Conservation (phyloP, 2,329 filamentous ascomycete species). For the Aquanectria penicillioides region DNA sequence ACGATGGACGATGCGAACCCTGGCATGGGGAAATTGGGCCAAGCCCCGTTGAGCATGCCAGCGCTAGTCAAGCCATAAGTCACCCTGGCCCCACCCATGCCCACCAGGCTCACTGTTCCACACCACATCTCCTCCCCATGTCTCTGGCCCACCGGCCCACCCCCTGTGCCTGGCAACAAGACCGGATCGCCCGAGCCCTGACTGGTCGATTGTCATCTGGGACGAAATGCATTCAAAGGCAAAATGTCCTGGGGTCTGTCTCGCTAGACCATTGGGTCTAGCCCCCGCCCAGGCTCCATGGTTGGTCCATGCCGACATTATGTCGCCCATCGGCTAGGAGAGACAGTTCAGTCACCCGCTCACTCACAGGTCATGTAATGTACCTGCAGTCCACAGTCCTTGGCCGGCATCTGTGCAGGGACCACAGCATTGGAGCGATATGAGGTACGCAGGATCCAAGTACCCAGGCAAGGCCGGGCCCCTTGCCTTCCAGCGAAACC, state of each 20-base stretch:
- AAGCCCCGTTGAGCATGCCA: constrained; percentile 23
- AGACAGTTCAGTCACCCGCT: background rate
- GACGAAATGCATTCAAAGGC: constrained; percentile 19
- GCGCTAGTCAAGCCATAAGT: constrained; percentile 8
- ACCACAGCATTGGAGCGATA: background rate
- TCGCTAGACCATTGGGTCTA: constrained; percentile 1
- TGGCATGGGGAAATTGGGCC: constrained; percentile 23
- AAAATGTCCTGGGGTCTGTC: constrained; percentile 5
- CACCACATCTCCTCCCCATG: constrained; percentile 9
- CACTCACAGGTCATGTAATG: constrained; percentile 8
- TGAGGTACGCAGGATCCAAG: background rate
- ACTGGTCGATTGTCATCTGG: constrained; percentile 14
- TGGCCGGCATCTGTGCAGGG: background rate
- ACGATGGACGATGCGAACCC: constrained; percentile 16
- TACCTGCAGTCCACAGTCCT: constrained; percentile 6
- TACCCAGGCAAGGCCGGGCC: background rate
- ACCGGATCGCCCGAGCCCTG: background rate
- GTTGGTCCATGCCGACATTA: constrained; percentile 14
- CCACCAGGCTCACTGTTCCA: background rate
- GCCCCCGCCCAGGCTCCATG: constrained; percentile 12
- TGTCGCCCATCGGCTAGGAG: background rate
- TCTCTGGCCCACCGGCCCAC: background rate
- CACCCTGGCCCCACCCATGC: constrained; percentile 12
- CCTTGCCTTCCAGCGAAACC: constrained; percentile 2
- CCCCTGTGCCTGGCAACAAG: constrained; percentile 22